Base-by-base conservation (phyloP, 2,329 filamentous ascomycete genomes). In the Knufia fluminis region DNA sequence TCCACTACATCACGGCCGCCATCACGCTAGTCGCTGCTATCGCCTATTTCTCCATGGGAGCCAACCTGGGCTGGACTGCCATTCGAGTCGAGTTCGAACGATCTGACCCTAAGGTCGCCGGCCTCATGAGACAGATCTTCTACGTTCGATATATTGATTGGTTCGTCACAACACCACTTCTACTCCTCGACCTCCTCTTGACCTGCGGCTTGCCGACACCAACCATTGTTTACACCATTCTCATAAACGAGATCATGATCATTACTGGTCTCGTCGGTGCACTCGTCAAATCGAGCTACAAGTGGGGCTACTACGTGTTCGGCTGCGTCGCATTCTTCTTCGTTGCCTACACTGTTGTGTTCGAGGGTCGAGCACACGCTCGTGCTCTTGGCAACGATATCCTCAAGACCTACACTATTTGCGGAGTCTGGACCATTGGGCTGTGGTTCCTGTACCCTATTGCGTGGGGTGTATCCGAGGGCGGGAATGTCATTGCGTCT, bases 71-170 rank as follows among this genome's bases (percentile, higher is more conserved):
- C 28, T 81, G 77, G 63, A 74, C 76, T 1, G 76, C 79, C 0
- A 80, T 84, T 56, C 60, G 68, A n/a, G 80, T 80, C 33, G 76
- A 86, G 59, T 85, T 76, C 56, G 65, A 64, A 1, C 69, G 71
- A 46, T 65, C 52, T 50, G 61, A 68, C 47, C 64, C 68, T 12
- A 68, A 71, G 3, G 71, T 77, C 2, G 53, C 64, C 2, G 78
- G 77, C 4, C 61, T 65, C 1, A 77, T 75, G 43, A 75, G 83
- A 36, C 75, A 82, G 60, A 77, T 85, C 60, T 84, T 81, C 65
- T 84, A 82, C 55, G 79, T 79, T 33, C 71, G 80, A 38, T 83
- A 83, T 63, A 77, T 83, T 53, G 79, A 82, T 57, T 82, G 78
- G 78, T 70, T 67, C 42, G 64, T 83, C 54, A 84, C 80, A 1